Base-by-base conservation (phyloP, 1,284 basidiomycete species). In the Moniliophthora roreri region DNA sequence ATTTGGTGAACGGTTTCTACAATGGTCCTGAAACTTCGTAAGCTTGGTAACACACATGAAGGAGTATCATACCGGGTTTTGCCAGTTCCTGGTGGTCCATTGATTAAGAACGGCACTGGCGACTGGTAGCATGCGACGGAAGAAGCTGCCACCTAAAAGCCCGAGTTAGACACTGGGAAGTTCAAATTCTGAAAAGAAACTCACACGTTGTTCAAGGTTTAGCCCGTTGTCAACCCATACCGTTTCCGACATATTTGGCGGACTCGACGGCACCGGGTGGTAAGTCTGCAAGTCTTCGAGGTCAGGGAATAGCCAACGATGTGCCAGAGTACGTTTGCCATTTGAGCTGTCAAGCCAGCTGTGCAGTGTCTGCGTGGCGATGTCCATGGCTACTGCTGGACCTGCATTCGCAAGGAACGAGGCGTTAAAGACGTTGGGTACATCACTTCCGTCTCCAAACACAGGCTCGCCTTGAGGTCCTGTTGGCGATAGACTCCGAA, bases 11-110 rank as follows among this genome's bases (percentile, higher is more conserved):
- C 76, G 5, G 69, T 64, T 62, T 77, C 75, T 16, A 76, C 75
- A 4, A 76, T 68, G 2, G 75, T 78, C 56, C 75, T 72, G 41
- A 20, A 44, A 11, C 36, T 39, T 36, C 37, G 26, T 44, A 52
- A 26, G 48, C 21, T 13, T 26, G n/a, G 18, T 44, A 24, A 24
- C 15, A 34, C n/a, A n/a, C n/a, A n/a, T n/a, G 18, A 36, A 28
- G 44, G 32, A 41, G 24, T 34, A n/a, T 34, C 48, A 20, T 46
- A 72, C 71, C 72, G 69, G 16, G 75, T 77, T 61, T 78, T 78
- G 13, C 75, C 76, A 15, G 76, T 78, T 1, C 76, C 76, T 16
- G 76, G 75, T 9, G 76, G 76, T 2, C 76, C 76, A 48, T 69
- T 69, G 51, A 78, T 77, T 1, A 78, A 60, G 52, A 72, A 74